Base-by-base conservation (phyloP, 192 early-diverging fungal genomes). In the Podila epigama region DNA sequence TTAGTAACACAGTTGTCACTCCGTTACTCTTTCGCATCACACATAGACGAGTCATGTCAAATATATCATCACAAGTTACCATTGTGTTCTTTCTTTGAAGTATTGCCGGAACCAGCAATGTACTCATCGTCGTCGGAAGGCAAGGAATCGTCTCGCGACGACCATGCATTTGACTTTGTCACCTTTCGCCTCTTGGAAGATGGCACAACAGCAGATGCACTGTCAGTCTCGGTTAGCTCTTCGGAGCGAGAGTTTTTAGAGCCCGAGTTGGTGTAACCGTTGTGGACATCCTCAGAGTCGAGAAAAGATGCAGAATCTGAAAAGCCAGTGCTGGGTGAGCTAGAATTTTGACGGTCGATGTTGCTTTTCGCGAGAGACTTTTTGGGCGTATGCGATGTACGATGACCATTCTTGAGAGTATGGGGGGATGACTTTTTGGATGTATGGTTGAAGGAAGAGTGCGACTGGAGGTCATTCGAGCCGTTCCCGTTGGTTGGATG, bases 121-220 rank as follows among this genome's bases (percentile, higher is more conserved):
- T 59, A 31, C 10, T 59, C 51, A 16, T 37, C 22, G 51, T 54
- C 50, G 33, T 65, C 52, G 36, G 18, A 22, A 37, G 63, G n/a
- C 13, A 16, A 34, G 10, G 52, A 41, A 15, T 33, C 22, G 20
- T 63, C 35, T 31, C 61, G 31, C 1, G 28, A n/a, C n/a, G n/a
- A 33, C 8, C 20, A 34, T 36, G 52, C 20, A 3, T 56, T 60
- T 34, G 52, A 37, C 36, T 61, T 62, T 9, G 20, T 15, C 4
- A 48, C 11, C 32, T 69, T 69, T 56, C 50, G 53, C 27, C 68
- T 53, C 36, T 69, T 69, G 29, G 27, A 34, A 15, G 68, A 61
- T 48, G 59, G 34, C n/a, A 51, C 35, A 11, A 31, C 33, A 10
- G 29, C 9, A 18, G 12, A 16, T 18, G 28, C 37, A 18, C 31